A percentile compares a stretch with the other conserved stretches of the same genome.
phyloP scores from a whole-genome alignment of 2,329 filamentous ascomycete genomes.

The Phialemonium atrogriseum region DNA sequence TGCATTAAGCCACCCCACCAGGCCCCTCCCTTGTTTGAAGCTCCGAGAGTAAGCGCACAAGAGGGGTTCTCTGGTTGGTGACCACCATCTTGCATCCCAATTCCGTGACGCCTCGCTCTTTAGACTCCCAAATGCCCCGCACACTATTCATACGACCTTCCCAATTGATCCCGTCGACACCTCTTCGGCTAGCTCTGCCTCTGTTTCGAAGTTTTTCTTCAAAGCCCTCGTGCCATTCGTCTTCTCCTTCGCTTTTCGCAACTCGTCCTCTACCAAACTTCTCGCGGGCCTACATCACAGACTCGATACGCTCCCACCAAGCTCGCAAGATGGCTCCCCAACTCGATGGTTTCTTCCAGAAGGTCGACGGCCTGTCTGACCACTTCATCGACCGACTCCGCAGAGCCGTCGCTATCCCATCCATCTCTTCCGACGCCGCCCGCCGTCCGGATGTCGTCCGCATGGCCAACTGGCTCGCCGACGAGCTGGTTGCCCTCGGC shows the following conservation, averaged over 20 bases:
- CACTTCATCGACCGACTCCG: slow-evolving; percentile 84
- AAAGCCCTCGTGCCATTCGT: slow-evolving; percentile 6
- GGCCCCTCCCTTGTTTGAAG: too few species aligned
- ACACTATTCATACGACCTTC: slow-evolving; percentile 24
- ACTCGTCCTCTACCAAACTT: too few species aligned
- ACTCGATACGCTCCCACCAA: slow-evolving; percentile 48
- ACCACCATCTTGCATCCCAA: background rate
- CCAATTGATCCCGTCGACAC: slow-evolving; percentile 8
- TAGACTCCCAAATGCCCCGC: slow-evolving; percentile 33
- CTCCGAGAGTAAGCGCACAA: slow-evolving; percentile 2
- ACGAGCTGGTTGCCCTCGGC: slow-evolving; percentile 74
- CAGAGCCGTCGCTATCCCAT: slow-evolving; percentile 92
- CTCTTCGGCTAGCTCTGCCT: slow-evolving; percentile 5
- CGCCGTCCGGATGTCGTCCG: slow-evolving; percentile 86
- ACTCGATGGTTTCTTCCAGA: slow-evolving; percentile 85
- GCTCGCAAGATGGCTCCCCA: slow-evolving; percentile 77
- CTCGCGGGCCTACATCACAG: slow-evolving; percentile 42
- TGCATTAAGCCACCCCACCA: too few species aligned
- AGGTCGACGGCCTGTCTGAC: slow-evolving; percentile 73
- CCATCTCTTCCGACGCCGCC: slow-evolving; percentile 84
- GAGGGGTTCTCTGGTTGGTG: background rate
- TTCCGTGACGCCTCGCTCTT: background rate
- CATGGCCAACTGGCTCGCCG: slow-evolving; percentile 88
- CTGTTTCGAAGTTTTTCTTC: slow-evolving; percentile 7
- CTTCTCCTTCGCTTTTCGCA: slow-evolving; percentile 1